Evolutionary conservation across 441 rosid genomes (phyloP).

Genomic region (Mallotus repandus): DNA sequence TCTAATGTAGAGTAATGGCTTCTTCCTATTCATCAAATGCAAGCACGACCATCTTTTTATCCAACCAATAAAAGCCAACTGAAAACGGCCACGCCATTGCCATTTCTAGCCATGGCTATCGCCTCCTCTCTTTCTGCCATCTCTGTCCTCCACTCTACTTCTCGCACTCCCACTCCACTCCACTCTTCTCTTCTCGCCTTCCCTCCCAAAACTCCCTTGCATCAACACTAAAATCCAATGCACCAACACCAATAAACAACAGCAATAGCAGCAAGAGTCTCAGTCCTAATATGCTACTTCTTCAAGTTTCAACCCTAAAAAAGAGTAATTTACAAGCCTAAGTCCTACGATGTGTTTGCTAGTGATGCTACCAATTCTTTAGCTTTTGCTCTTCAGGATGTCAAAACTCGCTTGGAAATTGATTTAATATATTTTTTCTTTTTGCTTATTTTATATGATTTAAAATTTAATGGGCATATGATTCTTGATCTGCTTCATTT

Average conservation of each 20-base stretch:
- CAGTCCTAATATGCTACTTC: no score
- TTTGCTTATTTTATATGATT: no score
- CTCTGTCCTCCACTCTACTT: constrained; percentile 15
- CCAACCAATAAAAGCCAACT: neutral
- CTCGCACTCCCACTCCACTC: neutral
- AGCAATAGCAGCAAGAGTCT: no score
- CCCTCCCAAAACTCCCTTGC: neutral
- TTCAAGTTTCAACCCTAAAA: no score
- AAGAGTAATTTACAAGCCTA: constrained; percentile 67
- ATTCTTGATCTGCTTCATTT: no score
- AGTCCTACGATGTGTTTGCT: constrained; percentile 77
- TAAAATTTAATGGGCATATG: no score
- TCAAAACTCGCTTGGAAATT: constrained; percentile 73
- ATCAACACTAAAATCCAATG: no score
- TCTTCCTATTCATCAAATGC: no score
- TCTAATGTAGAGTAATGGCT: no score
- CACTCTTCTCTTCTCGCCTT: constrained; percentile 5
- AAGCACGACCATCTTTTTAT: no score
- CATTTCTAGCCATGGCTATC: constrained; percentile 26
- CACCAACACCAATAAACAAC: neutral
- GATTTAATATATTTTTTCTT: constrained; percentile 34
- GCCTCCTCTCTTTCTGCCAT: constrained; percentile 25
- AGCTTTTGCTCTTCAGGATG: constrained; percentile 70
- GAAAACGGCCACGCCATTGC: constrained; percentile 25
- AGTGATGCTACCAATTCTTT: constrained; percentile 79